Conservation (phyloP, 495 filamentous ascomycete species). For the Aspergillus leporis region DNA sequence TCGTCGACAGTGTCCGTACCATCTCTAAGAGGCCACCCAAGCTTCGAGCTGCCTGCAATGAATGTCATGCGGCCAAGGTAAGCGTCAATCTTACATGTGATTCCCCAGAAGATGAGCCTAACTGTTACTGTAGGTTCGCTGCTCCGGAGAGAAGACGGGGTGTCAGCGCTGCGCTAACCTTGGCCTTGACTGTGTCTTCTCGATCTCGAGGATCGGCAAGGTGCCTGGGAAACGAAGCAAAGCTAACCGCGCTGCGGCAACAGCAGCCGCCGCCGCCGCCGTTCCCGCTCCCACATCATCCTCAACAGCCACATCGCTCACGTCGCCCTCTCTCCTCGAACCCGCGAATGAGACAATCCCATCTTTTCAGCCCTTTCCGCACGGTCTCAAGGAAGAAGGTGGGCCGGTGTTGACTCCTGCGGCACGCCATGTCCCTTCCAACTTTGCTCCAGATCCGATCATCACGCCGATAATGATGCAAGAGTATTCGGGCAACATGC, state of each 20-base stretch:
- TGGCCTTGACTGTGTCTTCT: conserved; percentile 18
- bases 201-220: conserved; percentile 22
- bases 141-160: conserved; percentile 24
- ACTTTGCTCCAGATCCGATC: background rate
- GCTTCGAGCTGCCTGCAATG: conserved; percentile 22
- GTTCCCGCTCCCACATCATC: conserved; percentile 8
- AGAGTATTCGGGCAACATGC: conserved; percentile 7
- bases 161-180: conserved; percentile 21
- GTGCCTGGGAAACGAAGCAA: conserved; percentile 23
- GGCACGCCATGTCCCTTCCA: background rate
- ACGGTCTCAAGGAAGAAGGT: background rate
- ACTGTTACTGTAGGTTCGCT: conserved; percentile 15
- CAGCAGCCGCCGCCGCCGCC: conserved; percentile 11
- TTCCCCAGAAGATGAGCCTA: background rate
- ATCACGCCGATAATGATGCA: background rate
- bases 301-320: conserved; percentile 7
- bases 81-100: background rate
- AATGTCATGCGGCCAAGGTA: conserved; percentile 24
- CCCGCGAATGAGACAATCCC: background rate
- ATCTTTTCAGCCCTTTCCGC: background rate
- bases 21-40: conserved; percentile 20
- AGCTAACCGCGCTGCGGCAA: conserved; percentile 18
- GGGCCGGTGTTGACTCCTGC: background rate
- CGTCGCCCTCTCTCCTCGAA: background rate
- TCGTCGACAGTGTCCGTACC: background rate